phyloP scores from a whole-genome alignment of 345 rosid genomes.

The Turnera subulata region DNA sequence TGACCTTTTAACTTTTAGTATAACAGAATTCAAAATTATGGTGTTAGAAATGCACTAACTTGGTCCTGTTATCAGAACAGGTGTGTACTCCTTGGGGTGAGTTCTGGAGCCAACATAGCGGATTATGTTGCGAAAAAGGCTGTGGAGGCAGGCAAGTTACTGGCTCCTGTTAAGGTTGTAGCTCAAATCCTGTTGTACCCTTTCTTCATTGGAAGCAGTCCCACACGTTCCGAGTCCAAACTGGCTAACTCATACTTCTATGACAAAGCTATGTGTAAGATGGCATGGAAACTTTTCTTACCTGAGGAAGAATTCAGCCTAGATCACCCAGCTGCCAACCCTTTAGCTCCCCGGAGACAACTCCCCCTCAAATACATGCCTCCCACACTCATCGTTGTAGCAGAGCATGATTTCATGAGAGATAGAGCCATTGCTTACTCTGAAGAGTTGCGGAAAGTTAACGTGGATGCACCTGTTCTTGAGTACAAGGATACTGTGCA shows the following conservation, averaged over 20 bases:
- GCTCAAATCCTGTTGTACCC: slow-evolving; percentile 94
- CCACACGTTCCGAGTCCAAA: slow-evolving; percentile 82
- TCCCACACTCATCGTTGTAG: slow-evolving; percentile 83
- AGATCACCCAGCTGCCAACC: slow-evolving; percentile 88
- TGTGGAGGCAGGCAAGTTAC: slow-evolving; percentile 58
- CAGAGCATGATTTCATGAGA: slow-evolving; percentile 97
- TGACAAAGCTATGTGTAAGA: slow-evolving; percentile 69
- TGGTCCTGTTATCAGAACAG: slow-evolving; percentile 35
- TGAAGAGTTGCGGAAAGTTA: slow-evolving; percentile 77
- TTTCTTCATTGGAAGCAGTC: slow-evolving; percentile 74
- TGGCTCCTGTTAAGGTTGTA: slow-evolving; percentile 84
- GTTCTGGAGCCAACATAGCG: slow-evolving; percentile 90
- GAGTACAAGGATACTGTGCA: slow-evolving; percentile 95
- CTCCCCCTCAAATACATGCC: slow-evolving; percentile 87
- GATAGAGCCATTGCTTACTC: slow-evolving; percentile 94
- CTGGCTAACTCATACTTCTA: slow-evolving; percentile 87
- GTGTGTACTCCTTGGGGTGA: slow-evolving; percentile 89
- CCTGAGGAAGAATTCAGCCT: slow-evolving; percentile 68
- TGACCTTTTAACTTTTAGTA: not conserved
- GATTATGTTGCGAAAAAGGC: slow-evolving; percentile 74
- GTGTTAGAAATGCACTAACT: not conserved
- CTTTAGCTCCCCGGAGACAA: slow-evolving; percentile 58
- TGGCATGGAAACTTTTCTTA: slow-evolving; percentile 88
- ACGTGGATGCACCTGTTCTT: slow-evolving; percentile 84
- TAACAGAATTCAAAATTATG: not conserved